A percentile compares a stretch with the other conserved stretches of the same genome.
Evolutionary conservation across 768 basidiomycete genomes (phyloP).

Genomic region (Clitopilus hobsonii): DNA sequence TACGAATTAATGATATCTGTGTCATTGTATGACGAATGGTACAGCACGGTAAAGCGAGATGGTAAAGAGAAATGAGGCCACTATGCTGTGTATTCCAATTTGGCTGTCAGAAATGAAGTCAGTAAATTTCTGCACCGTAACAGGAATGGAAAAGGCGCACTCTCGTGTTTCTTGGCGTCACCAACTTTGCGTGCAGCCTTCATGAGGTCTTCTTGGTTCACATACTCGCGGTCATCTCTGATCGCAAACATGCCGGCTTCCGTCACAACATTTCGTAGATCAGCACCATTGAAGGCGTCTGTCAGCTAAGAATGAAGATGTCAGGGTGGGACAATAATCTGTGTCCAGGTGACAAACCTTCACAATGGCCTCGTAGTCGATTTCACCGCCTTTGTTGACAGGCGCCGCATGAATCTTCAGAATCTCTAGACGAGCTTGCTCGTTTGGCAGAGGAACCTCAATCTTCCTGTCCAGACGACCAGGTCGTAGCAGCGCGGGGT

Average conservation of each 20-base stretch:
- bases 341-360: constrained; percentile 47
- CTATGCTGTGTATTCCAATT: constrained; percentile 50
- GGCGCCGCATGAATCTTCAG: constrained; percentile 94
- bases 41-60: constrained; percentile 1
- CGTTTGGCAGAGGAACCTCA: constrained; percentile 96
- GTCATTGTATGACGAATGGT: not conserved
- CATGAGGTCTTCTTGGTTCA: constrained; percentile 91
- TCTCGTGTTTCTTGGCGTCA: constrained; percentile 98
- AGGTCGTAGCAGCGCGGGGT: constrained; percentile 93
- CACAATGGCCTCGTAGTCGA: constrained; percentile 97
- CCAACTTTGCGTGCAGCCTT: constrained; percentile 95
- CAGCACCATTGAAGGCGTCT: constrained; percentile 94
- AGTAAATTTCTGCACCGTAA: not conserved
- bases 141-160: constrained; percentile 40
- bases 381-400: constrained; percentile 92
- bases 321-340: not conserved
- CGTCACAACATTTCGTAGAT: constrained; percentile 91
- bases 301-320: constrained; percentile 56
- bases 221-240: constrained; percentile 89
- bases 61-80: constrained; percentile 8
- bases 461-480: constrained; percentile 97
- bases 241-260: constrained; percentile 99
- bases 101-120: constrained; percentile 26
- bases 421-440: constrained; percentile 93
- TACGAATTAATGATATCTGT: not conserved